Conservation (phyloP, 371 early-diverging fungal genomes). For the Zopfochytrium polystomum region DNA sequence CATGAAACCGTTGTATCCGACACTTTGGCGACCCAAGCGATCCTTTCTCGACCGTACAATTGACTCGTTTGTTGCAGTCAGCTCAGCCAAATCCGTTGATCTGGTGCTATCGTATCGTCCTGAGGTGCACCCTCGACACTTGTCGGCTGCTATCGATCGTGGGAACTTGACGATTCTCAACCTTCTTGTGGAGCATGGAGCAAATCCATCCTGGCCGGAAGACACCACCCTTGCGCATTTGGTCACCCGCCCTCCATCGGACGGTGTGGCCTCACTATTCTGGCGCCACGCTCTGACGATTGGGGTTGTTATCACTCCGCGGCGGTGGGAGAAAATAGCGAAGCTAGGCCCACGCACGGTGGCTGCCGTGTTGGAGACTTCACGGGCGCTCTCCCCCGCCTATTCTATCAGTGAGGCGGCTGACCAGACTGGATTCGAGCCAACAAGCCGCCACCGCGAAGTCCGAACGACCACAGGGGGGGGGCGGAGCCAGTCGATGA, state of each 20-base stretch:
- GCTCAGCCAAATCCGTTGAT: conserved; percentile 15
- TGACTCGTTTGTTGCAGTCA: conserved; percentile 21
- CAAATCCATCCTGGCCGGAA: conserved; percentile 23
- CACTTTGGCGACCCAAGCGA: conserved; percentile 7
- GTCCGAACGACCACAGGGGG: too few relatives aligned
- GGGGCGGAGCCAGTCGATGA: too few relatives aligned
- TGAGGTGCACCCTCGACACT: conserved; percentile 16
- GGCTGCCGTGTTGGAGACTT: conserved; percentile 15
- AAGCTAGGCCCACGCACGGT: conserved; percentile 21
- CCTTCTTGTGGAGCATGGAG: conserved; percentile 18
- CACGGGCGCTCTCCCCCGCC: not conserved
- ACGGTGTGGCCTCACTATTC: conserved; percentile 9
- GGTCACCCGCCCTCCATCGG: conserved; percentile 12
- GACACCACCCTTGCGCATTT: conserved; percentile 13
- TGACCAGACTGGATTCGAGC: too few relatives aligned
- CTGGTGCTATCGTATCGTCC: conserved; percentile 14
- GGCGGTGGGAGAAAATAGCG: conserved; percentile 23
- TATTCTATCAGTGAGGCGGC: too few relatives aligned
- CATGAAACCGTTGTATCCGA: too few relatives aligned
- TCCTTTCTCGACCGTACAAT: conserved; percentile 19
- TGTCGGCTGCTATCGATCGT: conserved; percentile 25
- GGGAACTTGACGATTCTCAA: conserved; percentile 11
- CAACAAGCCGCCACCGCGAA: too few relatives aligned
- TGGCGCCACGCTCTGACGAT: conserved; percentile 21
- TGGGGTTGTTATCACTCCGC: conserved; percentile 15